Conservation (phyloP, 106 monocot genomes). For the Triglochin maritima region DNA sequence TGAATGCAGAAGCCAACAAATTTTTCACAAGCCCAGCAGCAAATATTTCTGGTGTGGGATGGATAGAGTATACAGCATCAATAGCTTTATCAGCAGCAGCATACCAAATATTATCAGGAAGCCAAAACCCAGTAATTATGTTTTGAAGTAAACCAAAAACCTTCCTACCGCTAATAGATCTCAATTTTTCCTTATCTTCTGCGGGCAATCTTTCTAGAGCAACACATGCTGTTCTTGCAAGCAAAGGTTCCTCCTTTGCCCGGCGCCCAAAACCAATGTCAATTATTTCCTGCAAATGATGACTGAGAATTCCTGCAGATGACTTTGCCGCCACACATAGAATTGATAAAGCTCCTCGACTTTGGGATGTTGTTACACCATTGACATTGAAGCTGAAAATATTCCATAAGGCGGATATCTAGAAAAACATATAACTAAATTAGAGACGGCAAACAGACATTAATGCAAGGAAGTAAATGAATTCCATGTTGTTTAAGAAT, state of each 20-base stretch:
- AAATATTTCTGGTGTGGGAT: slow-evolving; percentile 78
- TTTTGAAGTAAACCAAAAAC: slow-evolving; percentile 53
- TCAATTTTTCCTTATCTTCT: slow-evolving; percentile 76
- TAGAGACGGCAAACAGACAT: background rate
- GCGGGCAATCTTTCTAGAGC: slow-evolving; percentile 76
- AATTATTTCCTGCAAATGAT: slow-evolving; percentile 79
- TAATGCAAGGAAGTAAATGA: background rate
- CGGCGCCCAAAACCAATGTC: slow-evolving; percentile 98
- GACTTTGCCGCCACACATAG: slow-evolving; percentile 94
- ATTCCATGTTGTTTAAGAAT: too few relatives aligned
- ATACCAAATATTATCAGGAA: slow-evolving; percentile 91
- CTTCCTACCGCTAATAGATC: slow-evolving; percentile 27
- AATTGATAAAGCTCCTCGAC: slow-evolving; percentile 82
- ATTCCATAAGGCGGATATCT: slow-evolving; percentile 92
- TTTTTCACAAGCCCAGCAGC: slow-evolving; percentile 58
- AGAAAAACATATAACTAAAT: background rate
- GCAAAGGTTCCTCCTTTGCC: slow-evolving; percentile 90
- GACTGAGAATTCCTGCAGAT: slow-evolving; percentile 56
- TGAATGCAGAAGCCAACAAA: slow-evolving; percentile 39
- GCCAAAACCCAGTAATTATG: slow-evolving; percentile 48
- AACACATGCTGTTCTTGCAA: slow-evolving; percentile 85
- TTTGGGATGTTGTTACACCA: slow-evolving; percentile 55
- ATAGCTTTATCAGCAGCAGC: slow-evolving; percentile 85
- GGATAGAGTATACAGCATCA: slow-evolving; percentile 57
- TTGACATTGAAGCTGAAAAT: slow-evolving; percentile 76